Conservation (phyloP, 257 asterid genomes). For the Primulina huaijiensis region DNA sequence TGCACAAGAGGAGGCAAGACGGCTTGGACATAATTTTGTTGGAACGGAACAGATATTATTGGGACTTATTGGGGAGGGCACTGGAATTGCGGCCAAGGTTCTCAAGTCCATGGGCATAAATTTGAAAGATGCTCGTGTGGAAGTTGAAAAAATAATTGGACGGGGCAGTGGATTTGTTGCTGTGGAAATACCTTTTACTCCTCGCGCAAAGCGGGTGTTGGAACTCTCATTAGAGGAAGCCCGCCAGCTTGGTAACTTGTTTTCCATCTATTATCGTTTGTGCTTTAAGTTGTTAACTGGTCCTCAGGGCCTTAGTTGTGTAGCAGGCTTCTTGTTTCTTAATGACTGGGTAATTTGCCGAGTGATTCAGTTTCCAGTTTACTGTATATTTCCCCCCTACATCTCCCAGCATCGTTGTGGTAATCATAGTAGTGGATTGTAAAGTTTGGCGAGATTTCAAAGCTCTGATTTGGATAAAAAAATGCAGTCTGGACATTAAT, state of each 20-base stretch:
- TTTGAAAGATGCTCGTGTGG: slow-evolving; percentile 97
- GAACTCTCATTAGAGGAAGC: slow-evolving; percentile 99
- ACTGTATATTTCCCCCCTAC: neutral
- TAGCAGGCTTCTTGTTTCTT: slow-evolving; percentile 8
- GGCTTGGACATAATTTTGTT: slow-evolving; percentile 94
- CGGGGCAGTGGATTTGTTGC: slow-evolving; percentile 98
- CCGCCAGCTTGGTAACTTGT: slow-evolving; percentile 81
- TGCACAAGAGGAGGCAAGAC: slow-evolving; percentile 97
- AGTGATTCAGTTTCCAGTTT: neutral
- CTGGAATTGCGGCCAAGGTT: slow-evolving; percentile 99
- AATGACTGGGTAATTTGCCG: neutral
- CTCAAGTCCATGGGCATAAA: slow-evolving; percentile 95
- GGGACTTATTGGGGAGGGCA: slow-evolving; percentile 98
- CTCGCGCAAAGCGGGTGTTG: slow-evolving; percentile 94
- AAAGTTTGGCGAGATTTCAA: neutral
- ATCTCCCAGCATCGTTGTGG: neutral
- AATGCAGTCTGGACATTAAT: slow-evolving; percentile 11
- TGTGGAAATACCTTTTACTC: slow-evolving; percentile 96
- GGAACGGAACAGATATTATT: slow-evolving; percentile 95
- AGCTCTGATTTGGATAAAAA: neutral
- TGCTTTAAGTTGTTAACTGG: slow-evolving; percentile 1
- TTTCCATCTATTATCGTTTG: neutral
- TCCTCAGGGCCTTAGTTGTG: slow-evolving; percentile 12
- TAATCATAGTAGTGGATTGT: neutral
- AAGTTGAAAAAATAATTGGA: slow-evolving; percentile 96